Percentiles rank a stretch among this genome's conserved stretches.
These are phyloP conservation scores for Rhizopogon vesiculosus DNA, from an alignment of 768 basidiomycete species.

Conservation along the genomic window DNA sequence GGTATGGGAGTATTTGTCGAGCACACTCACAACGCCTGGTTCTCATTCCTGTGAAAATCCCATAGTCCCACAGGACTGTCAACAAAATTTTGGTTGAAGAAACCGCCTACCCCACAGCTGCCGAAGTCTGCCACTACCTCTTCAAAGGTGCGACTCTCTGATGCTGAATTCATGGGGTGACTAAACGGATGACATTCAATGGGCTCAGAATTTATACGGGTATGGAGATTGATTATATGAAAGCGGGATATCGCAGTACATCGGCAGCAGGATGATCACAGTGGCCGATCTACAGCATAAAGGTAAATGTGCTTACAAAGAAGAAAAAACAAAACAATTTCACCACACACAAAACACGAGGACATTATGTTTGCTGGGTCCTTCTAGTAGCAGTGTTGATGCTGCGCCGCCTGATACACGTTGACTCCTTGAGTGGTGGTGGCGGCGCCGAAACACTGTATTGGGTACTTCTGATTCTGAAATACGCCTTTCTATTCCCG, in stretches of 20 bases:
- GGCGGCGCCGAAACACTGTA: background rate
- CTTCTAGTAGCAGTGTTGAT: background rate
- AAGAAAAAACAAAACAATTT: too few relatives aligned
- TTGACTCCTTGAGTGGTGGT: background rate
- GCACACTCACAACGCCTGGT: background rate
- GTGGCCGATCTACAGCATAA: background rate
- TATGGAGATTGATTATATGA: background rate
- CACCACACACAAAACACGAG: too few relatives aligned
- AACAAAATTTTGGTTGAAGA: background rate
- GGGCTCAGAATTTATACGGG: background rate
- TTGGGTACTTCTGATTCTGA: background rate
- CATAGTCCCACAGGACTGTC: too few relatives aligned
- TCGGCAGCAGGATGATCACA: background rate
- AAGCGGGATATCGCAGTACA: background rate
- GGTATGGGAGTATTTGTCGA: too few relatives aligned
- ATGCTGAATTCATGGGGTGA: background rate
- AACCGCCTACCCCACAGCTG: background rate
- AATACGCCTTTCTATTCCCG: background rate
- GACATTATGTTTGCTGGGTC: too few relatives aligned
- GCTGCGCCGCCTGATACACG: background rate
- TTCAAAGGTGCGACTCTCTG: background rate
- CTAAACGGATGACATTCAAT: too few relatives aligned
- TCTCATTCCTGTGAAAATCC: background rate
- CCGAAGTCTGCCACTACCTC: background rate
- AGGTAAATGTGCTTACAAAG: too few relatives aligned